Evolutionary conservation across 2,329 filamentous ascomycete species (phyloP), one percentile per base, ranked within the genome.

Genomic region (Botrytis hyacinthi): DNA sequence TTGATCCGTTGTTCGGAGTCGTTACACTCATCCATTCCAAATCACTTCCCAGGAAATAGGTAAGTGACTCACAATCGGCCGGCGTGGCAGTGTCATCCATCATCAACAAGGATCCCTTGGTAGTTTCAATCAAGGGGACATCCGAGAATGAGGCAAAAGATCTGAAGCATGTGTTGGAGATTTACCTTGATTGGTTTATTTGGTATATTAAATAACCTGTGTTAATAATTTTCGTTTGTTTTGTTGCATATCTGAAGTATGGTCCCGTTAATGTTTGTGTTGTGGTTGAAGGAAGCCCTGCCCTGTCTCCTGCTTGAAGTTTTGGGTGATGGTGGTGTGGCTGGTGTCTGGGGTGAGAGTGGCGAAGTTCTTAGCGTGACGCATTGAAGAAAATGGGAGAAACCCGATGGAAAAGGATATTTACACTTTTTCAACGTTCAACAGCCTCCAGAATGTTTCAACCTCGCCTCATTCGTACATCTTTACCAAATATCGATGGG

Each of bases 61-160:
- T 26, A 26, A 67, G 65, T 67, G 65, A 67, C 65, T 67, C 65
- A 67, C 26, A 40, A 40, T 9, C 46, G 63, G 32, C 26, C 46
- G 63, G 63, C 32, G 65, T 67, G 65, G 65, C 65, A 67, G 46
- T 67, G 65, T 40, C 46, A 67, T 51, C 37, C 22, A n/a, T 51
- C 48, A 51, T 16, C 14, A 67, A 20, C 65, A 51, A 67, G 63
- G 63, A 54, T 67, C 65, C 65, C 46, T 67, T 67, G 65, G 32
- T 29, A 29, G 51, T 29, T 18, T 29, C 18, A 54, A 54, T 16
- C 18, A 54, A 67, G 46, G 32, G 40, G 37, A 18, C 46, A 54
- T 67, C 32, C 32, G 46, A 67, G 40, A 67, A 54, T 9, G 46
- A 54, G 32, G 65, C 46, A 54, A 40, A 54, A 67, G 46, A 67